Evolutionary conservation across 805 yeast species (phyloP).

Genomic region (Barnettozyma wickerhamii): DNA sequence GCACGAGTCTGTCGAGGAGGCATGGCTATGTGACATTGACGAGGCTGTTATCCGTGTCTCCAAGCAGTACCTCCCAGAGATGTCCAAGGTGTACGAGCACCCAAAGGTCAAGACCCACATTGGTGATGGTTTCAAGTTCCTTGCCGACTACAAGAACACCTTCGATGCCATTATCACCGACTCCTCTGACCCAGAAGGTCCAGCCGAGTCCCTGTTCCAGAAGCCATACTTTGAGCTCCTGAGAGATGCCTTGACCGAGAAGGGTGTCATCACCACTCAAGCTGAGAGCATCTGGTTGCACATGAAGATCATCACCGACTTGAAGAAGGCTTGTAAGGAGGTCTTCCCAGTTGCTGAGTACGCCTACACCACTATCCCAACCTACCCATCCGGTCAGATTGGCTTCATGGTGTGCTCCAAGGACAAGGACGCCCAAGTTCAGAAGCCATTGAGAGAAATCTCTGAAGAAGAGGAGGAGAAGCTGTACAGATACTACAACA

Average conservation of each 20-base stretch:
- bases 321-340: conserved; percentile 74
- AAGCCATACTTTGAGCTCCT: conserved; percentile 84
- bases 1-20: conserved; percentile 82
- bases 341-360: conserved; percentile 92
- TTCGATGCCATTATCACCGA: conserved; percentile 96
- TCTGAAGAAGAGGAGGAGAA: conserved; percentile 56
- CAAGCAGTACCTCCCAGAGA: conserved; percentile 80
- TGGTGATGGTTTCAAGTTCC: conserved; percentile 97
- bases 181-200: conserved; percentile 98
- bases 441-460: conserved; percentile 63
- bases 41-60: conserved; percentile 87
- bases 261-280: conserved; percentile 91
- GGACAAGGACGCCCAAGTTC: conserved; percentile 59
- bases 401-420: conserved; percentile 97
- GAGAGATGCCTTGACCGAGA: conserved; percentile 81
- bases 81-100: conserved; percentile 79
- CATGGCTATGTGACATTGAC: conserved; percentile 91
- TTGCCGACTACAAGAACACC: conserved; percentile 75
- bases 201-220: conserved; percentile 92
- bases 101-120: conserved; percentile 88
- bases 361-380: conserved; percentile 90
- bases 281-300: conserved; percentile 96
- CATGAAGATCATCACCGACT: conserved; percentile 73
- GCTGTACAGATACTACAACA: conserved; percentile 77
- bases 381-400: conserved; percentile 95